Conservation (phyloP, 2,329 filamentous ascomycete species). For the Trichothecium sympodiale region DNA sequence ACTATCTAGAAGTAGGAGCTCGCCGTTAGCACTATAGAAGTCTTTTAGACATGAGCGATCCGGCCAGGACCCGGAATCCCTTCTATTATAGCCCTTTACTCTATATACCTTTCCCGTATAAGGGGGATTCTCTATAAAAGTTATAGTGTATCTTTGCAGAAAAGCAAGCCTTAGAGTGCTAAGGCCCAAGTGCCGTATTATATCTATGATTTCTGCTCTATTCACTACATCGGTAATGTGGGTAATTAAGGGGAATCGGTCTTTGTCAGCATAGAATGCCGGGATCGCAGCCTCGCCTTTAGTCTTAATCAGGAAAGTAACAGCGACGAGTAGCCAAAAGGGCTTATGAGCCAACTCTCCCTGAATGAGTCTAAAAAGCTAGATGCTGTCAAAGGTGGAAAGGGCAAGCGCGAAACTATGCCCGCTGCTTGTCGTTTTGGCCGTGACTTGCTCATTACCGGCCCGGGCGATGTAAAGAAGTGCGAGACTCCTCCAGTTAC, state of each 20-base stretch:
- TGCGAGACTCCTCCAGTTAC: conserved; percentile 17
- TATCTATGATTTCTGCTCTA: conserved; percentile 39
- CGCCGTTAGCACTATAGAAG: no score
- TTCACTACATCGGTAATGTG: conserved; percentile 44
- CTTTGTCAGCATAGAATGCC: conserved; percentile 57
- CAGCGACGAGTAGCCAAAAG: conserved; percentile 70
- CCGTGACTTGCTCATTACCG: conserved; percentile 8
- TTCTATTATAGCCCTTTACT: conserved; percentile 35
- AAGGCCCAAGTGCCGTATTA: conserved; percentile 63
- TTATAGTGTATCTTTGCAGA: conserved; percentile 58
- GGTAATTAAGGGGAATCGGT: conserved; percentile 54
- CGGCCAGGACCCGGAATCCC: conserved; percentile 19
- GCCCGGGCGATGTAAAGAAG: conserved; percentile 16
- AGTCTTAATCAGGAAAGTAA: conserved; percentile 78
- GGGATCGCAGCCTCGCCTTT: conserved; percentile 65
- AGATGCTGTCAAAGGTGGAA: conserved; percentile 53
- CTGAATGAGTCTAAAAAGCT: conserved; percentile 74
- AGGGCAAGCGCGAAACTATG: conserved; percentile 45
- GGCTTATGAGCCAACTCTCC: conserved; percentile 65
- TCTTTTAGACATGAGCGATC: no score
- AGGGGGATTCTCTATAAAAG: conserved; percentile 58
- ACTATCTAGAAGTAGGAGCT: no score
- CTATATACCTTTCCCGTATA: conserved; percentile 40
- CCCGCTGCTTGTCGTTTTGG: conserved; percentile 27
- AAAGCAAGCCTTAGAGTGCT: conserved; percentile 54